Conservation (phyloP, 2,329 filamentous ascomycete genomes). For the Paecilomyces variotii region DNA sequence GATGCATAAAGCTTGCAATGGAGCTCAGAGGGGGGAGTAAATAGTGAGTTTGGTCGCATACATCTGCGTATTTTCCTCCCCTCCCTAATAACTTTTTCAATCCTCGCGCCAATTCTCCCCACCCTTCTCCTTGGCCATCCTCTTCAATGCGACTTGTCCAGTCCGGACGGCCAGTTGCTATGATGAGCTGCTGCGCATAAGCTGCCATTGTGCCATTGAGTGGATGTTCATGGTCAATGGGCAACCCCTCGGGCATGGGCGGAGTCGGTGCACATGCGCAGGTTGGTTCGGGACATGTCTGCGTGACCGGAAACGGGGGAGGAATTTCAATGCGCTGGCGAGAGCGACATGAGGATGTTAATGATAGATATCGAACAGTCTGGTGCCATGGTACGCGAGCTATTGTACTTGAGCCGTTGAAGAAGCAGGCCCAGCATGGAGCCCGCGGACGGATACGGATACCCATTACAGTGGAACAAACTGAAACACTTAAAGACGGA, state of each 20-base stretch:
- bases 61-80: constrained; percentile 59
- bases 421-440: neutral
- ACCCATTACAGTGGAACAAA: neutral
- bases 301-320: constrained; percentile 40
- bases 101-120: constrained; percentile 50
- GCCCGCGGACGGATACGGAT: neutral
- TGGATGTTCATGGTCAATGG: constrained; percentile 63
- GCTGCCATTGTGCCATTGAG: constrained; percentile 69
- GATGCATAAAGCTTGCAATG: neutral
- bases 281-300: constrained; percentile 63
- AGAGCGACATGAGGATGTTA: constrained; percentile 1
- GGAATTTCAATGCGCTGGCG: constrained; percentile 25
- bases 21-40: neutral
- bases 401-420: neutral
- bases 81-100: constrained; percentile 61
- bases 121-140: constrained; percentile 49
- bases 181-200: constrained; percentile 74
- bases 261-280: constrained; percentile 68
- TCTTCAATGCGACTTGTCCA: constrained; percentile 83
- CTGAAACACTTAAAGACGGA: neutral
- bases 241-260: constrained; percentile 59
- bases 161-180: constrained; percentile 72
- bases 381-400: neutral
- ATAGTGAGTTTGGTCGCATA: constrained; percentile 11
- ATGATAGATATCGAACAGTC: neutral